Conservation (phyloP, 768 basidiomycete species). For the Gyrodon lividus region DNA sequence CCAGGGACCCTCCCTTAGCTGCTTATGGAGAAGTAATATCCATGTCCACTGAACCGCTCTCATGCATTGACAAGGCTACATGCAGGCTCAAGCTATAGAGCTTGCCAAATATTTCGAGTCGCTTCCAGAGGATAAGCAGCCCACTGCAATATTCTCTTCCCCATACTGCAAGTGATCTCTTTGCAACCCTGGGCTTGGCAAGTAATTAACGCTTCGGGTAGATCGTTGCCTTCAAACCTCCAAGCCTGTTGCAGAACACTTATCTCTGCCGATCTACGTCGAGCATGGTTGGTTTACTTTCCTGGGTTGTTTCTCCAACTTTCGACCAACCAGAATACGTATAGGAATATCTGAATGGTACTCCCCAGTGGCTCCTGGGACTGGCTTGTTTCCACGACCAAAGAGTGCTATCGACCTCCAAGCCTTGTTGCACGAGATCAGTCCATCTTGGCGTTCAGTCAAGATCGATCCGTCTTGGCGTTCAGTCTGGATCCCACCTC, state of each 20-base stretch:
- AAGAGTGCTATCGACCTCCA: conserved; percentile 52
- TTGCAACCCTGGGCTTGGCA: background rate
- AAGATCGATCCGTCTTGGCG: conserved; percentile 63
- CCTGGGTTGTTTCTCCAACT: conserved; percentile 7
- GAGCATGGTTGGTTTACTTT: conserved; percentile 60
- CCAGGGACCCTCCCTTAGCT: conserved; percentile 73
- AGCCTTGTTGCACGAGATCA: conserved; percentile 55
- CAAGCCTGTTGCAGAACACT: conserved; percentile 56
- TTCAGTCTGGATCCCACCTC: conserved; percentile 66
- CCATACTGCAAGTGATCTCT: conserved; percentile 64
- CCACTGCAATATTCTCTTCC: conserved; percentile 80
- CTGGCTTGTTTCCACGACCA: conserved; percentile 78
- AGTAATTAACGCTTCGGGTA: conserved; percentile 23
- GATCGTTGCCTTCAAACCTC: conserved; percentile 89
- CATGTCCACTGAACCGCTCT: background rate
- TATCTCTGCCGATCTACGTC: conserved; percentile 68
- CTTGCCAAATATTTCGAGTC: conserved; percentile 62
- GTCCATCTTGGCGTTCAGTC: conserved; percentile 60
- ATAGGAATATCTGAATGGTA: conserved; percentile 78
- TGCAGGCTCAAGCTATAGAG: conserved; percentile 70
- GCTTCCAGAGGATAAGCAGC: conserved; percentile 62
- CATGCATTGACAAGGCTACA: background rate
- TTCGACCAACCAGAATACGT: background rate
- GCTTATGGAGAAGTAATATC: conserved; percentile 61
- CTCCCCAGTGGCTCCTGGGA: conserved; percentile 62